These are phyloP conservation scores for Globisporangium orthogonon DNA, from an alignment of 352 stramenopile genomes.

Conservation along the genomic window DNA sequence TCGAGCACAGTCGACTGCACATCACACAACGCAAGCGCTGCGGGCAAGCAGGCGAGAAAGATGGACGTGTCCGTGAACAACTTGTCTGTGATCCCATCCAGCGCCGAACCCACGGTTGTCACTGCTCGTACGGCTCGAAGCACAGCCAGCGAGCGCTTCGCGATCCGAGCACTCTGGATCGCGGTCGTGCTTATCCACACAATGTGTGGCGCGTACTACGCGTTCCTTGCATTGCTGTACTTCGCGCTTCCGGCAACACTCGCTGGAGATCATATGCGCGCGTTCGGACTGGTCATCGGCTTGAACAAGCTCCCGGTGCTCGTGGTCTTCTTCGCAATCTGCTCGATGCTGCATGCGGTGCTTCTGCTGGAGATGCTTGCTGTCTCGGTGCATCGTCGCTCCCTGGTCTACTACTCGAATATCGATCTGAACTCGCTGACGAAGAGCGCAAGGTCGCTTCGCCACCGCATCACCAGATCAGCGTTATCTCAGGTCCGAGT, in stretches of 20 bases:
- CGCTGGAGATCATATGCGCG: conserved; percentile 1
- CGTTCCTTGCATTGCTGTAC: not conserved
- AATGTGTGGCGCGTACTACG: not conserved
- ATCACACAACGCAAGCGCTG: too few species aligned
- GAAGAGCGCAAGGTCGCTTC: not conserved
- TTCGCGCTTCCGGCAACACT: not conserved
- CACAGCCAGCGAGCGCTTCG: not conserved
- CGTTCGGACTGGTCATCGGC: not conserved
- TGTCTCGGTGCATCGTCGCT: not conserved
- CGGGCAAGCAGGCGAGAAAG: not conserved
- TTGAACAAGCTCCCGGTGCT: not conserved
- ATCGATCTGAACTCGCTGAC: not conserved
- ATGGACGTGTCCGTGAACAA: not conserved
- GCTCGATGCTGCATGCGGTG: not conserved
- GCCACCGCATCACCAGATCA: not conserved
- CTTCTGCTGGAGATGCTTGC: not conserved
- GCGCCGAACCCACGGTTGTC: not conserved
- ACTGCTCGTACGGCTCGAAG: too few species aligned
- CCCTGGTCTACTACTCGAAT: not conserved
- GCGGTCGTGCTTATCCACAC: not conserved
- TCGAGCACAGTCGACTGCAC: too few species aligned
- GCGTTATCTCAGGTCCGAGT: not conserved
- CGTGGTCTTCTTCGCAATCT: not conserved
- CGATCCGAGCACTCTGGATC: not conserved
- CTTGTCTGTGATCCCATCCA: too few species aligned